Evolutionary conservation across 371 early-diverging fungal species (phyloP).

Genomic region (Nematocida homosporus): DNA sequence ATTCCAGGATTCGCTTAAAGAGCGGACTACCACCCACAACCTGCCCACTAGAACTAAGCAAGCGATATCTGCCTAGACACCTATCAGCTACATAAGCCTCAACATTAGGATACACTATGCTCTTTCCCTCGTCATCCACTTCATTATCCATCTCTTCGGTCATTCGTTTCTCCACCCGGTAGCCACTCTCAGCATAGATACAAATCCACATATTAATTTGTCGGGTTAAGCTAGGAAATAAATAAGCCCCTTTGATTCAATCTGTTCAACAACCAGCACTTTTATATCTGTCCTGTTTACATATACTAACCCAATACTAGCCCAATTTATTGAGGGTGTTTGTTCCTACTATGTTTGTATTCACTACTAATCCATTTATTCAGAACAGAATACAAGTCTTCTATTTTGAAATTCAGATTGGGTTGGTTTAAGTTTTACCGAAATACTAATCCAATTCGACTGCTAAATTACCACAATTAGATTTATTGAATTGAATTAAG

Average conservation of each 20-base stretch:
- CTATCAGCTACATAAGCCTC: constrained; percentile 17
- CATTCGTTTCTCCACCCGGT: constrained; percentile 40
- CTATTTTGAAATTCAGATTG: too few species aligned
- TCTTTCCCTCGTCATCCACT: constrained; percentile 11
- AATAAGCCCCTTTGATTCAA: constrained; percentile 13
- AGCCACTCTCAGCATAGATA: constrained; percentile 10
- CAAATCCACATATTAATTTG: constrained; percentile 54
- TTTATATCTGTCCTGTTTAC: too few species aligned
- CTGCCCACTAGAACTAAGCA: background rate
- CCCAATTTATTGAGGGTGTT: constrained; percentile 11
- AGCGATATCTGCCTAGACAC: constrained; percentile 25
- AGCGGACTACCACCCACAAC: constrained; percentile 35
- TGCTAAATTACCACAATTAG: too few species aligned
- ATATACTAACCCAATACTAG: too few species aligned
- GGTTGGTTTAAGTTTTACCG: too few species aligned
- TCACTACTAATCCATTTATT: too few species aligned
- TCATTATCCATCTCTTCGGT: background rate
- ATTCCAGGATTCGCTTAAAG: constrained; percentile 29
- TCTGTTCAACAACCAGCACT: too few species aligned
- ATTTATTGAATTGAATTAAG: too few species aligned
- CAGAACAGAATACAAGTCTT: too few species aligned
- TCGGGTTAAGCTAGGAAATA: too few species aligned
- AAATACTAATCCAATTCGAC: too few species aligned
- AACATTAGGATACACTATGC: background rate
- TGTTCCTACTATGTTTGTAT: too few species aligned